These are phyloP conservation scores for Ceratocystis ficicola DNA, from an alignment of 2,329 filamentous ascomycete species.

Conservation along the genomic window DNA sequence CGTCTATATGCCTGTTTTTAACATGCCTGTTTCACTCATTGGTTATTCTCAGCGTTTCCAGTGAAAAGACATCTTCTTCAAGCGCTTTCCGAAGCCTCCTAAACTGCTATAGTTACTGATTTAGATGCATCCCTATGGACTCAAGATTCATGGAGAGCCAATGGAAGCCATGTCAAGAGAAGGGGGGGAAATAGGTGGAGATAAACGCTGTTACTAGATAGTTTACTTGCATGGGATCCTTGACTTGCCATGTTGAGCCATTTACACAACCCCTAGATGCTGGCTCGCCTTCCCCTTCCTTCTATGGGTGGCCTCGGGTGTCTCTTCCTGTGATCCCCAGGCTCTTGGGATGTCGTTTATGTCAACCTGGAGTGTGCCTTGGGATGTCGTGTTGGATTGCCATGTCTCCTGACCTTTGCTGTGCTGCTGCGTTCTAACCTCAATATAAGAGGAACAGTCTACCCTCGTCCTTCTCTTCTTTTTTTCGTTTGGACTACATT, in stretches of 20 bases:
- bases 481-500: neutral
- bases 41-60: neutral
- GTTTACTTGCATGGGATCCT: neutral
- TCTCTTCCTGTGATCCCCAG: neutral
- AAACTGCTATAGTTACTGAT: neutral
- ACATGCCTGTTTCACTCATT: neutral
- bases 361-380: neutral
- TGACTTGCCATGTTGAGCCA: constrained; percentile 3
- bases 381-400: neutral
- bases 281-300: neutral
- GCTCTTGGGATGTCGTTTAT: neutral
- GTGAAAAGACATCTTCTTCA: neutral
- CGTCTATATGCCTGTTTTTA: neutral
- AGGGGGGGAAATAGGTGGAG: neutral
- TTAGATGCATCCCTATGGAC: neutral
- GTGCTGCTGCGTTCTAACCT: neutral
- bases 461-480: neutral
- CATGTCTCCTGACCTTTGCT: neutral
- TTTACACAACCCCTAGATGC: constrained; percentile 10
- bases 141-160: neutral
- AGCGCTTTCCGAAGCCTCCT: neutral
- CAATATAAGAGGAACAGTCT: neutral
- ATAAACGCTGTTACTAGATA: neutral
- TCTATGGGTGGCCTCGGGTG: neutral
- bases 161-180: neutral